These are phyloP conservation scores for Hyaloscypha bicolor DNA, from an alignment of 495 filamentous ascomycete genomes.

Conservation along the genomic window DNA sequence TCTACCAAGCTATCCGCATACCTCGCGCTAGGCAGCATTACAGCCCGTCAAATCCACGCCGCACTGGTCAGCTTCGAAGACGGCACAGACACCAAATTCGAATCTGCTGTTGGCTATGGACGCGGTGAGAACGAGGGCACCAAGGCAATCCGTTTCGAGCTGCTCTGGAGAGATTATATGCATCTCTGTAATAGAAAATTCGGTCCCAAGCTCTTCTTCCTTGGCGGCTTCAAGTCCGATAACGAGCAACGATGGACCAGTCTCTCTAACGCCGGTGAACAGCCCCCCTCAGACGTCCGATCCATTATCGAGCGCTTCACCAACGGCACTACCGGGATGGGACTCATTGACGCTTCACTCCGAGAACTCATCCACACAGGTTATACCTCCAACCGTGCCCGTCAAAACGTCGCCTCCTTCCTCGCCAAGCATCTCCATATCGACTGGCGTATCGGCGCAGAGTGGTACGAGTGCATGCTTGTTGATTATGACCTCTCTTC, in stretches of 20 bases:
- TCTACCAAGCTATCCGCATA: conserved; percentile 71
- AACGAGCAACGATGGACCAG: conserved; percentile 42
- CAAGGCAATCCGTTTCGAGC: conserved; percentile 64
- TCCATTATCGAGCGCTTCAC: conserved; percentile 51
- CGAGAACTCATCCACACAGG: conserved; percentile 70
- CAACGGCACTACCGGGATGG: conserved; percentile 65
- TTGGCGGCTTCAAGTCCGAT: conserved; percentile 59
- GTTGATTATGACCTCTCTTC: conserved; percentile 71
- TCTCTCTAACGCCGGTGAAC: conserved; percentile 15
- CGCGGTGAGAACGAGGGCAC: conserved; percentile 71
- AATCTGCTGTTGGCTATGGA: conserved; percentile 45
- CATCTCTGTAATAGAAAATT: conserved; percentile 68
- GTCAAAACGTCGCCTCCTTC: conserved; percentile 73
- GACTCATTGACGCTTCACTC: conserved; percentile 71
- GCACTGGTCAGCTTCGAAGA: conserved; percentile 64
- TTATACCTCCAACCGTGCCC: conserved; percentile 69
- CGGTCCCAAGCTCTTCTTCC: conserved; percentile 56
- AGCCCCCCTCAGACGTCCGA: conserved; percentile 30
- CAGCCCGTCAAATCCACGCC: conserved; percentile 66
- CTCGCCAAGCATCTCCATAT: conserved; percentile 70
- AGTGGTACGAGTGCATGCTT: conserved; percentile 74
- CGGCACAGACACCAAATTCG: conserved; percentile 28
- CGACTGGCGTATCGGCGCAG: conserved; percentile 75
- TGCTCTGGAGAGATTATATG: conserved; percentile 80
- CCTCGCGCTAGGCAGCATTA: conserved; percentile 67